Conservation (phyloP, 768 basidiomycete genomes). For the Hygrophoropsis aurantiaca region DNA sequence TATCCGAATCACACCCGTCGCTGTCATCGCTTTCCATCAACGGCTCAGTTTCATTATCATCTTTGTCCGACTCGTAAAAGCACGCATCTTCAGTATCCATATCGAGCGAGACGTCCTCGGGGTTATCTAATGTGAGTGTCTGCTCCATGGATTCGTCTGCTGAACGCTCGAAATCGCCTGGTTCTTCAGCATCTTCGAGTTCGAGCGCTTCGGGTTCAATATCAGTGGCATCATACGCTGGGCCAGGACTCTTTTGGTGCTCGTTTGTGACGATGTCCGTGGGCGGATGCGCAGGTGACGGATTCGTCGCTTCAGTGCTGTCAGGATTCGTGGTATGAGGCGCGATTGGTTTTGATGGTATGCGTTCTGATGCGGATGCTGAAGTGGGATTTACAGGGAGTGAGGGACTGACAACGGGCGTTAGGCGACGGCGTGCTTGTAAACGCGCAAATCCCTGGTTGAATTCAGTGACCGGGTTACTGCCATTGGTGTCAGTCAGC, state of each 20-base stretch:
- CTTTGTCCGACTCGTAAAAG: background rate
- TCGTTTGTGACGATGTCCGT: too few relatives aligned
- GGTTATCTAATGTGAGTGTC: background rate
- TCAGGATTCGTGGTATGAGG: too few relatives aligned
- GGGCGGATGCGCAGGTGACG: too few relatives aligned
- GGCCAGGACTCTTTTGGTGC: too few relatives aligned
- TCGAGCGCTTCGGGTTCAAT: too few relatives aligned
- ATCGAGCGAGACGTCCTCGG: background rate
- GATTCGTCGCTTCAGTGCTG: too few relatives aligned
- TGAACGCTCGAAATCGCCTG: background rate
- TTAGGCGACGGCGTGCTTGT: constrained; percentile 11
- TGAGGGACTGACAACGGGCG: constrained; percentile 4
- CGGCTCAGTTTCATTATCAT: background rate
- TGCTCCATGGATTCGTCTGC: background rate
- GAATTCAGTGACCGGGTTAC: constrained; percentile 11
- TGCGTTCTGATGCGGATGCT: too few relatives aligned
- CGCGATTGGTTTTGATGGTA: too few relatives aligned
- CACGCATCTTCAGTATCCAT: background rate
- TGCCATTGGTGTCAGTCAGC: constrained; percentile 7
- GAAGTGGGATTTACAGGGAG: too few relatives aligned
- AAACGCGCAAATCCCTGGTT: constrained; percentile 14
- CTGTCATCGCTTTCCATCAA: too few relatives aligned
- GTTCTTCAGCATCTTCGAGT: background rate
- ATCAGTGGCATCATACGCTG: too few relatives aligned
- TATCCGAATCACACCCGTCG: background rate